Conservation (phyloP, 1,139 yeast genomes). For the Suhomyces atakaporum region DNA sequence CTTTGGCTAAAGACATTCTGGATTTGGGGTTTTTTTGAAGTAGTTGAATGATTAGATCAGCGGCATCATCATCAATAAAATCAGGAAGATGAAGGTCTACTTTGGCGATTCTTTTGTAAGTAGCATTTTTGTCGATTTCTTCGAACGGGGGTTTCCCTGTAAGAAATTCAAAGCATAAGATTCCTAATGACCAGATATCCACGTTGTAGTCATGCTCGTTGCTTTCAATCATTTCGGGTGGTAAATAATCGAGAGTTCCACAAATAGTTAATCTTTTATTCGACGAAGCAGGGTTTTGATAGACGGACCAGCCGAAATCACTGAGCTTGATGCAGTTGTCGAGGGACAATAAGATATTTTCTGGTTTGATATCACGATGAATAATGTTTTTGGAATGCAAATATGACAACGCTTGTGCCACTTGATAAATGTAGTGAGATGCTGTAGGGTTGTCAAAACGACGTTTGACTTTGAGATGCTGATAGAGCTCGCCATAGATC, state of each 20-base stretch:
- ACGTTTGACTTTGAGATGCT: constrained; percentile 61
- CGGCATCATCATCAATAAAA: constrained; percentile 71
- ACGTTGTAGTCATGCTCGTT: constrained; percentile 76
- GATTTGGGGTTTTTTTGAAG: constrained; percentile 69
- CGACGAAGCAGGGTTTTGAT: constrained; percentile 35
- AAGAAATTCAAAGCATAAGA: constrained; percentile 79
- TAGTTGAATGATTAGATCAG: constrained; percentile 63
- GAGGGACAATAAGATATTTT: constrained; percentile 75
- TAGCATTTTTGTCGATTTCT: constrained; percentile 69
- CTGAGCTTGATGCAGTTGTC: constrained; percentile 77
- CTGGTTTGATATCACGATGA: constrained; percentile 93
- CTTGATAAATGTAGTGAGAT: constrained; percentile 78
- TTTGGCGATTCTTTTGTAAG: constrained; percentile 75
- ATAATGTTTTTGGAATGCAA: constrained; percentile 78
- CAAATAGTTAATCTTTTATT: constrained; percentile 76
- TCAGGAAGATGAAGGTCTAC: constrained; percentile 77
- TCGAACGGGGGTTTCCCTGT: constrained; percentile 95
- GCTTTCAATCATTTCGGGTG: constrained; percentile 94
- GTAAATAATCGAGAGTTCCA: constrained; percentile 91
- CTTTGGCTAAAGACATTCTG: constrained; percentile 61
- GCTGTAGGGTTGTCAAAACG: constrained; percentile 74
- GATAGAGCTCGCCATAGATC: constrained; percentile 84
- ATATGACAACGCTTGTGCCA: constrained; percentile 75
- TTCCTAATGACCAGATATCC: constrained; percentile 93
- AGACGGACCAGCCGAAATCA: constrained; percentile 96